Percentiles rank a stretch among this genome's conserved stretches.
Conservation (phyloP, 176 grass and related monocot species). For the Paspalum notatum region DNA sequence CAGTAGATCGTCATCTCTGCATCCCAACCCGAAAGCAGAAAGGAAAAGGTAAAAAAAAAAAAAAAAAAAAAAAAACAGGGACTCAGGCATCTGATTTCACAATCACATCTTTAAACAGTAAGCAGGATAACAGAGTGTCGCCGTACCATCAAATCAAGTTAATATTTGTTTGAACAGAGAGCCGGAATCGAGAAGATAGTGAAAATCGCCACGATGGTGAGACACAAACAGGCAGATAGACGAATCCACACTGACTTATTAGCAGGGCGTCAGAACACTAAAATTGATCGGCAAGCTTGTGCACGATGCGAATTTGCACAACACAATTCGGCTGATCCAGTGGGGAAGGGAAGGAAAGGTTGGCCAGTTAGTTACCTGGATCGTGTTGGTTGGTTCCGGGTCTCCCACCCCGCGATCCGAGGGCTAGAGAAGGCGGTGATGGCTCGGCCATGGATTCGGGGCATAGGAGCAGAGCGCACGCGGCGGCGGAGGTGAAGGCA, state of each 20-base stretch:
- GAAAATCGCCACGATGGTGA: neutral
- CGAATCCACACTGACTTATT: too few species aligned
- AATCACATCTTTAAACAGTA: too few species aligned
- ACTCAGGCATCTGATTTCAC: too few species aligned
- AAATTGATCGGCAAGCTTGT: slow-evolving; percentile 3
- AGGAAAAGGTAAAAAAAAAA: too few species aligned
- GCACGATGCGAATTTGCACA: neutral
- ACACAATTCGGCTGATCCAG: neutral
- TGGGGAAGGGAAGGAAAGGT: neutral
- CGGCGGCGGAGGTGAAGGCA: neutral
- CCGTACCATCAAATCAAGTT: neutral
- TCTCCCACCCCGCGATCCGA: neutral
- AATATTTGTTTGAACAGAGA: slow-evolving; percentile 2
- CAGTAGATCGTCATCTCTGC: too few species aligned
- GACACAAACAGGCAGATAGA: too few species aligned
- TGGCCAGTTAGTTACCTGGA: slow-evolving; percentile 1
- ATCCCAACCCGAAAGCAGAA: too few species aligned
- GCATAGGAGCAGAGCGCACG: neutral
- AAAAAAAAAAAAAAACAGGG: too few species aligned
- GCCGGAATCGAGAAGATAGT: neutral
- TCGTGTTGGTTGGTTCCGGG: neutral
- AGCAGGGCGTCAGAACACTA: neutral
- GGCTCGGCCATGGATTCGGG: neutral
- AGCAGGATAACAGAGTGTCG: too few species aligned
- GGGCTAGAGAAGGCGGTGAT: neutral